Base-by-base conservation (phyloP, 2,329 filamentous ascomycete species). In the Paecilomyces formosus region DNA sequence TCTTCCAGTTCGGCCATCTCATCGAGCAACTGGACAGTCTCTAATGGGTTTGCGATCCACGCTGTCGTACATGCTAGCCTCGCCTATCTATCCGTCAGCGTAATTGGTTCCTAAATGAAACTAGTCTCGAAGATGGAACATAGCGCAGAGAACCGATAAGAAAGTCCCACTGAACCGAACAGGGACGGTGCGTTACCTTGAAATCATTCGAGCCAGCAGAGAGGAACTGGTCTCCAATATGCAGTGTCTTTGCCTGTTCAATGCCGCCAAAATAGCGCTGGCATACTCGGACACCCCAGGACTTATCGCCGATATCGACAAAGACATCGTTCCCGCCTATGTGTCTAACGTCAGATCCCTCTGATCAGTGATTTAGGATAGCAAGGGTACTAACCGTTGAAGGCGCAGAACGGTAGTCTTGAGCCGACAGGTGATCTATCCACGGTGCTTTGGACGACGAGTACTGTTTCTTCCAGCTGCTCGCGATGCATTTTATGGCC, bases 251-350 rank as follows among this genome's bases (percentile, higher is more conserved):
- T 63, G 88, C 85, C 3, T 86, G 89, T 55, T 82, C 80, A 65
- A 97, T 84, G 1, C 81, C 85, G 3, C 88, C 89, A 71, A 97
- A 96, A 79, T 91, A 96, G 59, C 87, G 84, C 78, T 99, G 94
- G 72, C 92, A 97, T 3, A 92, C 91, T 33, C 89, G 82, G 2
- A 99, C 94, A 63, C 94, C 94, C 89, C 92, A 96, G 56, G 88
- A 92, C 78, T 99, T 99, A 77, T 99, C 94, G 58, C 94, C 94
- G 69, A 99, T 97, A 72, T 99, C 94, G 57, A 99, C 92, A 75
- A 99, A 99, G 50, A 97, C 92, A 72, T 99, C 94, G 62, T 94
- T 93, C 11, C 94, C 94, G 57, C 93, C 80, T 82, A 18, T 11
- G 24, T 15, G 7, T 45, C 15, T 21, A 6, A 7, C 39, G n/a